phyloP scores from a whole-genome alignment of 768 basidiomycete species.

The Sistotremastrum niveocremeum region DNA sequence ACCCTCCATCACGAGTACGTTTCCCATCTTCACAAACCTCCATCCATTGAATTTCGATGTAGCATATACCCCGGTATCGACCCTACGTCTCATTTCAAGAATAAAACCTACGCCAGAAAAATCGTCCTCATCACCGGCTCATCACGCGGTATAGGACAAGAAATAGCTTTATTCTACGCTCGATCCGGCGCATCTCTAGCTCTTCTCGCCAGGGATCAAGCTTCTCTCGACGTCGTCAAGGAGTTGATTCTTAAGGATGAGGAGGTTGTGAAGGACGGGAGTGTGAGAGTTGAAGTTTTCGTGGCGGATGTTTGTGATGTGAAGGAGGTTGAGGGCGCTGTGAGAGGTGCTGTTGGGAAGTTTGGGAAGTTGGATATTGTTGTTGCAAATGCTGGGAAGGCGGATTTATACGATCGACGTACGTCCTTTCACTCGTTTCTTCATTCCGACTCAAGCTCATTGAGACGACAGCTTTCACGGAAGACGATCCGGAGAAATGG shows the following conservation, averaged over 20 bases:
- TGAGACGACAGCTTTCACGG: too few relatives aligned
- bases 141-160: conserved; percentile 15
- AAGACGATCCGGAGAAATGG: conserved; percentile 11
- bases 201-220: conserved; percentile 10
- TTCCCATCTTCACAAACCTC: too few relatives aligned
- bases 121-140: conserved; percentile 18
- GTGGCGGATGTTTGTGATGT: conserved; percentile 14
- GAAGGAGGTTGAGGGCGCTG: conserved; percentile 11
- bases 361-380: conserved; percentile 19
- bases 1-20: too few relatives aligned
- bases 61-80: conserved; percentile 16
- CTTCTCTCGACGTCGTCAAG: conserved; percentile 10
- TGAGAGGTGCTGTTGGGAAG: conserved; percentile 8
- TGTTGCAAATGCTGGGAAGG: conserved; percentile 15
- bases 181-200: conserved; percentile 15
- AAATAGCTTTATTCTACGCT: conserved; percentile 14
- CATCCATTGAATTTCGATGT: not conserved
- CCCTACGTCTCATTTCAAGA: conserved; percentile 9
- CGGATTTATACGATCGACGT: too few relatives aligned
- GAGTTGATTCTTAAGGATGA: conserved; percentile 6
- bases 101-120: conserved; percentile 11
- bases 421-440: too few relatives aligned
- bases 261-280: conserved; percentile 2
- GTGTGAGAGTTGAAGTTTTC: conserved; percentile 9
- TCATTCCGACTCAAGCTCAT: too few relatives aligned